phyloP scores from a whole-genome alignment of 2,329 filamentous ascomycete genomes.

The Claviceps citrina region DNA sequence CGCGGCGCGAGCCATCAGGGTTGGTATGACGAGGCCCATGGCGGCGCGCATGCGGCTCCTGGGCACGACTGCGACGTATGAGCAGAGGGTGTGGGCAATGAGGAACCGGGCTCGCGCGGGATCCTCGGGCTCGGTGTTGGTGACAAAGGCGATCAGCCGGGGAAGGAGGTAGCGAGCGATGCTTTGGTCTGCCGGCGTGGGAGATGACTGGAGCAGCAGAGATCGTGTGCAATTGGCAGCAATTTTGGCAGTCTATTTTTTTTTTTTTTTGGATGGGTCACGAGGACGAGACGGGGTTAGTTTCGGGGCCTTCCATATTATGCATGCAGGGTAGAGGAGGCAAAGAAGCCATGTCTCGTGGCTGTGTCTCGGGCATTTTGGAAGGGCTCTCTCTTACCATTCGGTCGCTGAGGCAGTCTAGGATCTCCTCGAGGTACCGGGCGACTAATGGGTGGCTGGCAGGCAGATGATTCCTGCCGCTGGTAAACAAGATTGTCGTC shows the following conservation, averaged over 20 bases:
- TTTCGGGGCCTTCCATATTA: not conserved
- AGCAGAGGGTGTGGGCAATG: conserved; percentile 58
- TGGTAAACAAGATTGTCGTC: conserved; percentile 76
- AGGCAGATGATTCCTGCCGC: conserved; percentile 56
- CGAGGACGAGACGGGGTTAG: not conserved
- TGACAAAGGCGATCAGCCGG: conserved; percentile 59
- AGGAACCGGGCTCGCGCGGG: conserved; percentile 59
- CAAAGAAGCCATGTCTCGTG: not conserved
- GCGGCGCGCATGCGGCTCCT: conserved; percentile 38
- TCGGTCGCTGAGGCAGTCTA: conserved; percentile 68
- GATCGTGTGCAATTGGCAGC: conserved; percentile 82
- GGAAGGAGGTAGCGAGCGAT: conserved; percentile 64
- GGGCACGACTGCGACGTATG: conserved; percentile 43
- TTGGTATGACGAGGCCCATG: conserved; percentile 62
- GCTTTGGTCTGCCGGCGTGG: conserved; percentile 51
- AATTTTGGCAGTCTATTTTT: conserved; percentile 59
- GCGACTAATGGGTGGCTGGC: conserved; percentile 60
- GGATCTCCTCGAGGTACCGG: conserved; percentile 62
- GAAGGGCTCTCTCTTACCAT: too few species aligned
- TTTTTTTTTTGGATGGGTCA: too few species aligned
- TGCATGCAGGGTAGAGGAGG: not conserved
- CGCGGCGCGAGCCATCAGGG: conserved; percentile 57
- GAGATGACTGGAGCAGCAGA: conserved; percentile 51
- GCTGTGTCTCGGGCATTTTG: too few species aligned
- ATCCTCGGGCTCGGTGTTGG: conserved; percentile 56